phyloP scores from a whole-genome alignment of 768 basidiomycete genomes.

The Tephrocybe sp. region DNA sequence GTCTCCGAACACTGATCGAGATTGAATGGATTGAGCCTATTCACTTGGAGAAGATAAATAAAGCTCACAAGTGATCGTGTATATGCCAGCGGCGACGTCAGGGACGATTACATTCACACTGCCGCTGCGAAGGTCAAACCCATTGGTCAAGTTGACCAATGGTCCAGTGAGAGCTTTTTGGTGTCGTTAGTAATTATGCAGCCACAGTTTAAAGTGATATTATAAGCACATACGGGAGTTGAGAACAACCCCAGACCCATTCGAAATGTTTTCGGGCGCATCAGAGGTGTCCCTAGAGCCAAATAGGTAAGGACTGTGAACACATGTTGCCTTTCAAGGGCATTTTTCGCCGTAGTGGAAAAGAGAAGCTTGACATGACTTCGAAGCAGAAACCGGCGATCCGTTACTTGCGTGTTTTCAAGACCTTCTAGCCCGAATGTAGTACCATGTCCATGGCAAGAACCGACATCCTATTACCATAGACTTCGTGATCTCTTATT shows the following conservation, averaged over 20 bases:
- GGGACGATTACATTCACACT: constrained; percentile 36
- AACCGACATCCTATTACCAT: too few relatives aligned
- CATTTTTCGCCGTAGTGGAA: too few relatives aligned
- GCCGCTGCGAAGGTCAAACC: constrained; percentile 37
- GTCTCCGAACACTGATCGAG: constrained; percentile 43
- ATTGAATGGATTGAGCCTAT: neutral
- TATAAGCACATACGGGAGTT: constrained; percentile 27
- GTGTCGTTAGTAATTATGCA: too few relatives aligned
- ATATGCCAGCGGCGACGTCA: constrained; percentile 28
- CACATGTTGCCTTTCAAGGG: neutral
- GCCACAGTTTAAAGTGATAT: too few relatives aligned
- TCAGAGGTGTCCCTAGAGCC: constrained; percentile 39
- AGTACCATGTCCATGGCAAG: too few relatives aligned
- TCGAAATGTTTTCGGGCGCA: constrained; percentile 40
- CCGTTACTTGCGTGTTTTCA: too few relatives aligned
- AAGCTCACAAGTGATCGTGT: constrained; percentile 43
- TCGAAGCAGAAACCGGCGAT: too few relatives aligned
- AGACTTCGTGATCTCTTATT: too few relatives aligned
- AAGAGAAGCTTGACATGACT: too few relatives aligned
- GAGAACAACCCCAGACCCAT: constrained; percentile 31
- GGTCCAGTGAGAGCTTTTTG: too few relatives aligned
- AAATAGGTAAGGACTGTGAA: neutral
- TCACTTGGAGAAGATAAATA: neutral
- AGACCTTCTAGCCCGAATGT: too few relatives aligned
- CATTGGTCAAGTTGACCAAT: constrained; percentile 24